A percentile compares a stretch with the other conserved stretches of the same genome.
Evolutionary conservation across 805 yeast species (phyloP).

Genomic region (Lachancea lanzarotensis): DNA sequence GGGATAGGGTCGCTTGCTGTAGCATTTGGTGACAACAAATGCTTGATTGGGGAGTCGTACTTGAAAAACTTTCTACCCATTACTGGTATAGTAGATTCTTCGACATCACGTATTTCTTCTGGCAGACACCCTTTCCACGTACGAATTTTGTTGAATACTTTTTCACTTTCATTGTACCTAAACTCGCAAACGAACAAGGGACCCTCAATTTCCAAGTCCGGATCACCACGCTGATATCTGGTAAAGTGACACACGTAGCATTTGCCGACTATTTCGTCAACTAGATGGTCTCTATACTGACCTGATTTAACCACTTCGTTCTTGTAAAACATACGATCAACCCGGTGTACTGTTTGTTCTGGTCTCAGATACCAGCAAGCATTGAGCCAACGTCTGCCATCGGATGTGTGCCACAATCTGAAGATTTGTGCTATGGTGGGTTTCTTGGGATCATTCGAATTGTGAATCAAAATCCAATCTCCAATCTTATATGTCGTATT

Average conservation of each 20-base stretch:
- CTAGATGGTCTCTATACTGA: slow-evolving; percentile 89
- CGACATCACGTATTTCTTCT: slow-evolving; percentile 82
- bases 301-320: slow-evolving; percentile 96
- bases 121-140: slow-evolving; percentile 99
- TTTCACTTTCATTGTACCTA: slow-evolving; percentile 86
- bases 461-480: slow-evolving; percentile 86
- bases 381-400: slow-evolving; percentile 80
- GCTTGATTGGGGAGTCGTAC: slow-evolving; percentile 78
- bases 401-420: slow-evolving; percentile 78
- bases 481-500: slow-evolving; percentile 79
- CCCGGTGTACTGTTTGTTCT: slow-evolving; percentile 93
- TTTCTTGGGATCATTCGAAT: slow-evolving; percentile 80
- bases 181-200: slow-evolving; percentile 91
- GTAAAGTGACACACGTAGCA: slow-evolving; percentile 94
- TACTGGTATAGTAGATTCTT: slow-evolving; percentile 74
- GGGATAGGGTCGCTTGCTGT: slow-evolving; percentile 69
- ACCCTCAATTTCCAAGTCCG: slow-evolving; percentile 70
- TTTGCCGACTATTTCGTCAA: slow-evolving; percentile 83
- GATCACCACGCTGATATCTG: slow-evolving; percentile 90
- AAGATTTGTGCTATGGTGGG: slow-evolving; percentile 94
- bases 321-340: slow-evolving; percentile 80
- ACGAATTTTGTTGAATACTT: slow-evolving; percentile 86
- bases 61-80: slow-evolving; percentile 60
- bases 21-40: slow-evolving; percentile 69
- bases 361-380: slow-evolving; percentile 98